Percentiles rank a stretch among this genome's conserved stretches.
phyloP scores from a whole-genome alignment of 306 rosid genomes.

The Sindora glabra region DNA sequence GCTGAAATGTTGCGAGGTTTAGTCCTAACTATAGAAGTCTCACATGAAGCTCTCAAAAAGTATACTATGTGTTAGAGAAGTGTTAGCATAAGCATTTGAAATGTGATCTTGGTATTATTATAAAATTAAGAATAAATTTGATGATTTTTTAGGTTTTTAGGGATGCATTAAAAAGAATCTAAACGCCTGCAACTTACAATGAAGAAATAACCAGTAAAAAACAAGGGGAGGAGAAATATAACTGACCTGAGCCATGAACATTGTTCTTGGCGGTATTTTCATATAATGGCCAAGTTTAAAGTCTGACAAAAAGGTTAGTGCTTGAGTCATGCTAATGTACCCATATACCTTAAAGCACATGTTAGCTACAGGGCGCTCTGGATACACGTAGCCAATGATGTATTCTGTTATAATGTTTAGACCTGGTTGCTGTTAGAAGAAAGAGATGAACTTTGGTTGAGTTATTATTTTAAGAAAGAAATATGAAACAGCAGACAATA shows the following conservation, averaged over 20 bases:
- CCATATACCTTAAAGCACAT: conserved; percentile 62
- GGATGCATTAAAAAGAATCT: too few species aligned
- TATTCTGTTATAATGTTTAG: conserved; percentile 54
- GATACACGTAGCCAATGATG: conserved; percentile 48
- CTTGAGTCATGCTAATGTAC: conserved; percentile 50
- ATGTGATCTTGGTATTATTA: too few species aligned
- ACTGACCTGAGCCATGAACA: conserved; percentile 61
- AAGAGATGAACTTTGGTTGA: background rate
- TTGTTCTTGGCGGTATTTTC: conserved; percentile 62
- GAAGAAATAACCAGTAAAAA: too few species aligned
- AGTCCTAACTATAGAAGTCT: too few species aligned
- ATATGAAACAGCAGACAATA: background rate
- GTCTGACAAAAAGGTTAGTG: conserved; percentile 36
- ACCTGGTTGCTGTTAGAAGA: conserved; percentile 32
- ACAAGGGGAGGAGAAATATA: background rate
- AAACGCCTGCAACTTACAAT: background rate
- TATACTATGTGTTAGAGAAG: too few species aligned
- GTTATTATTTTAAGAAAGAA: background rate
- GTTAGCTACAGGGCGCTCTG: conserved; percentile 57
- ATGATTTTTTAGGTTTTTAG: too few species aligned
- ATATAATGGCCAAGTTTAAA: conserved; percentile 63
- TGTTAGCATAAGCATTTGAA: too few species aligned
- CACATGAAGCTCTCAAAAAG: too few species aligned
- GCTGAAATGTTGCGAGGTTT: conserved; percentile 19
- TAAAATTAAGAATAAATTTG: too few species aligned